Conservation (phyloP, 257 asterid genomes). For the Schizonepeta tenuifolia region DNA sequence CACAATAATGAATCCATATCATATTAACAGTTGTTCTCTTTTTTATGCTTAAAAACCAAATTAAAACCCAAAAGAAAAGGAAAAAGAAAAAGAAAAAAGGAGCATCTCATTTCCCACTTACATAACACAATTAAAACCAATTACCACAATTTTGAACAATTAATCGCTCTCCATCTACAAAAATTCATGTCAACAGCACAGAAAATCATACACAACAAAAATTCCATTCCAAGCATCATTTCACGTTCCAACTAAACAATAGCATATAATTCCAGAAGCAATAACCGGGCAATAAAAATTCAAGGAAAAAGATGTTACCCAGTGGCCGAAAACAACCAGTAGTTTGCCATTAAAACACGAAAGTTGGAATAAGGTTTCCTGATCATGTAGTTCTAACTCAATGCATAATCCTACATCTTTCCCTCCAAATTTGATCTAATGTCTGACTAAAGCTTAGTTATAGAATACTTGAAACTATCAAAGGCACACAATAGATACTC, state of each 20-base stretch:
- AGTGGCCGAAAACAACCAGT: slow-evolving; percentile 61
- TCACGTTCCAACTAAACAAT: slow-evolving; percentile 1
- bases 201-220: neutral
- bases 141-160: slow-evolving; percentile 7
- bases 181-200: slow-evolving; percentile 10
- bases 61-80: neutral
- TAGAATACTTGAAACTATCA: neutral
- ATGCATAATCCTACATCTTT: neutral
- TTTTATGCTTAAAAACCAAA: neutral
- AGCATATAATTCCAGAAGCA: neutral
- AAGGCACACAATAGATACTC: neutral
- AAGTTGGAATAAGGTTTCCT: neutral
- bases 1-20: neutral
- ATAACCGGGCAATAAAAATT: neutral
- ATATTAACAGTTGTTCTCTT: slow-evolving; percentile 1
- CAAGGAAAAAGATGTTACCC: slow-evolving; percentile 43
- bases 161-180: neutral
- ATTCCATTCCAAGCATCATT: slow-evolving; percentile 16
- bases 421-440: neutral
- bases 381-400: slow-evolving; percentile 1
- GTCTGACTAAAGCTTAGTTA: neutral
- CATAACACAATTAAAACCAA: slow-evolving; percentile 11
- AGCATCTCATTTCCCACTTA: neutral
- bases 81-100: neutral
- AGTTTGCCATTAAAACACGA: slow-evolving; percentile 42